Evolutionary conservation across 768 basidiomycete genomes (phyloP), one percentile per base, ranked within the genome.

Genomic region (Leccinum longicurvipes): DNA sequence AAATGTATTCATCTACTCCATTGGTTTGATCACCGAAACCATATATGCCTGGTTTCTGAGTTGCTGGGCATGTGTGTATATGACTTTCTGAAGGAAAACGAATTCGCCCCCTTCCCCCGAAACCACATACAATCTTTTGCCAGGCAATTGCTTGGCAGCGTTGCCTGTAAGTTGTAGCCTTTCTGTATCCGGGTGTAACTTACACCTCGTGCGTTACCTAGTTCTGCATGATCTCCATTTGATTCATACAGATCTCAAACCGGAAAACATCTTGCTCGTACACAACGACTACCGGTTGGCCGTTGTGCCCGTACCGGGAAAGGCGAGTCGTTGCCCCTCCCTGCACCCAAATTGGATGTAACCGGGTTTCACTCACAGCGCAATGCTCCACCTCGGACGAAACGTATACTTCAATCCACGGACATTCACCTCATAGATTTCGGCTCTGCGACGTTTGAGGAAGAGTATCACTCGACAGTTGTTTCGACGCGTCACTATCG

Each of bases 401-500:
- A 93, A 71, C 82, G 86, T 56, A 83, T 97, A 58, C 77, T 99
- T 55, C 79, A 84, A 53, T 89, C 87, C 42, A 96, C 93, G 4
- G 91, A 93, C 48, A 98, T 99, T 60, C 91, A 89, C 39, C 79
- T 99, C 42, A 99, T 98, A 70, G 97, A 99, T 73, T 99, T 99
- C 72, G 97, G 97, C 53, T 96, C 93, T 39, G 97, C 97, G 2
- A 99, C 97, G 2, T 98, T 98, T 64, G 91, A 98, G 67, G 84
- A 91, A 65, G 97, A 99, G 72, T 98, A 98, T 71, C 97, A 99
- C 71, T 98, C 96, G 1, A 93, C 91, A 2, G 97, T 99, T 24
- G 97, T 99, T 51, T 96, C 90, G 32, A 99, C 97, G 12, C 85
- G 97, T 52, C 97, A 99, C 74, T 99, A 99, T 67, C 90, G 97